Conservation (phyloP, 2,329 filamentous ascomycete species). For the Phialocephala subalpina region DNA sequence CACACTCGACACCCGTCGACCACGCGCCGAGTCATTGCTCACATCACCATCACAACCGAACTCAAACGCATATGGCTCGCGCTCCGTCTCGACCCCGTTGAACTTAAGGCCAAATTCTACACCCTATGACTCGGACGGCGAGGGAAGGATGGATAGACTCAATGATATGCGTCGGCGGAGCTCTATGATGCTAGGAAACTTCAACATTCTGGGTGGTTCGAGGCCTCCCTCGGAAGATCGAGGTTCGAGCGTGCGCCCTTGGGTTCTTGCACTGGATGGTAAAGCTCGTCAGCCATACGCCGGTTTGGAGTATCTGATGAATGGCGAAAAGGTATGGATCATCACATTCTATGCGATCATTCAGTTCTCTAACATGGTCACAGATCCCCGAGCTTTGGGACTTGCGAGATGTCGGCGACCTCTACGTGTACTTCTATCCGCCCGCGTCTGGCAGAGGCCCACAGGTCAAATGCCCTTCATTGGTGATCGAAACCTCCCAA, state of each 20-base stretch:
- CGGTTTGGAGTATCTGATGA: conserved; percentile 58
- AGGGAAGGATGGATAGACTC: conserved; percentile 13
- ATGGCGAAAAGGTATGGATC: conserved; percentile 60
- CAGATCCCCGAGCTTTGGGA: conserved; percentile 74
- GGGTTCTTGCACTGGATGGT: conserved; percentile 55
- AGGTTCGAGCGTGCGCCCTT: conserved; percentile 45
- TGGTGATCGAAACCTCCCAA: conserved; percentile 59
- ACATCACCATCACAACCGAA: conserved; percentile 13
- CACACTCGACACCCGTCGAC: background rate
- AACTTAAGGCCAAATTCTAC: conserved; percentile 16
- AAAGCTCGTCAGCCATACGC: conserved; percentile 63
- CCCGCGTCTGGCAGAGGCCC: conserved; percentile 58
- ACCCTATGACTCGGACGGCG: conserved; percentile 22
- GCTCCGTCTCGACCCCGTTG: conserved; percentile 28
- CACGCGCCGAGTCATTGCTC: conserved; percentile 16
- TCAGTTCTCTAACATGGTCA: conserved; percentile 25
- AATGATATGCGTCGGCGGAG: conserved; percentile 29
- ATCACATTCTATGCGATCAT: background rate
- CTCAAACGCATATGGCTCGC: conserved; percentile 15
- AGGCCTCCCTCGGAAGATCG: conserved; percentile 28
- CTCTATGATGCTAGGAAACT: conserved; percentile 28
- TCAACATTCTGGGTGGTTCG: conserved; percentile 23
- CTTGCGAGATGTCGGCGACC: conserved; percentile 57
- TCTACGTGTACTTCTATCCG: conserved; percentile 65
- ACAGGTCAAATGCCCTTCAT: conserved; percentile 67